Evolutionary conservation across 1,284 basidiomycete genomes (phyloP).

Genomic region (Lentinus polychrous): DNA sequence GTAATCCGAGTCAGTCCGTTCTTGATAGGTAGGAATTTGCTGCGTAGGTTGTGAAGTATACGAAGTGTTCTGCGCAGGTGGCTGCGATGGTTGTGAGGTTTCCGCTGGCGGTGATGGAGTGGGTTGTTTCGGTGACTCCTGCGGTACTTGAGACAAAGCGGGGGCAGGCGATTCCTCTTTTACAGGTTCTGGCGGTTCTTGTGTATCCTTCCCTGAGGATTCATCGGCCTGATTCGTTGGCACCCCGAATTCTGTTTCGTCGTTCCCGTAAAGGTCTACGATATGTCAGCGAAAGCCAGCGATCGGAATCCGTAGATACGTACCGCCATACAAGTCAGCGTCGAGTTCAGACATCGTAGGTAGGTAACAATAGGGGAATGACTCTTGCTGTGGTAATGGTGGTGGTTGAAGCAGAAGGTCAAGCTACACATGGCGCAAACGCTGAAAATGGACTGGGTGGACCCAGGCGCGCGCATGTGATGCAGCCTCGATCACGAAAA

Average conservation of each 20-base stretch:
- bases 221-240: conserved; percentile 31
- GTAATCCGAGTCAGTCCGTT: conserved; percentile 49
- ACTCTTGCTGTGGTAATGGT: too few relatives aligned
- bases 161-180: conserved; percentile 16
- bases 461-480: too few relatives aligned
- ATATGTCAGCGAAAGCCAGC: conserved; percentile 8
- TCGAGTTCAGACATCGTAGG: conserved; percentile 68
- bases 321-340: conserved; percentile 79
- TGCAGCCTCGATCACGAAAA: too few relatives aligned
- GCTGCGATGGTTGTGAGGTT: conserved; percentile 3
- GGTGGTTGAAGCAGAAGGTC: too few relatives aligned
- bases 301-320: conserved; percentile 14
- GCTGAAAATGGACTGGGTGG: too few relatives aligned
- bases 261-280: conserved; percentile 74
- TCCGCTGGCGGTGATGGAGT: conserved; percentile 12
- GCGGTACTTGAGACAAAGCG: neutral
- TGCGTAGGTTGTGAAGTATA: conserved; percentile 36
- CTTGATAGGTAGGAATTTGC: conserved; percentile 71
- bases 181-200: conserved; percentile 21
- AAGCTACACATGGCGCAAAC: too few relatives aligned
- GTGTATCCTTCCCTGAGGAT: conserved; percentile 17
- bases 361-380: too few relatives aligned
- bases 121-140: conserved; percentile 15
- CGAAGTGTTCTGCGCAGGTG: conserved; percentile 11
- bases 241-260: conserved; percentile 56